Evolutionary conservation across 2,329 filamentous ascomycete genomes (phyloP).

Genomic region (Teratosphaeriaceae sp.): DNA sequence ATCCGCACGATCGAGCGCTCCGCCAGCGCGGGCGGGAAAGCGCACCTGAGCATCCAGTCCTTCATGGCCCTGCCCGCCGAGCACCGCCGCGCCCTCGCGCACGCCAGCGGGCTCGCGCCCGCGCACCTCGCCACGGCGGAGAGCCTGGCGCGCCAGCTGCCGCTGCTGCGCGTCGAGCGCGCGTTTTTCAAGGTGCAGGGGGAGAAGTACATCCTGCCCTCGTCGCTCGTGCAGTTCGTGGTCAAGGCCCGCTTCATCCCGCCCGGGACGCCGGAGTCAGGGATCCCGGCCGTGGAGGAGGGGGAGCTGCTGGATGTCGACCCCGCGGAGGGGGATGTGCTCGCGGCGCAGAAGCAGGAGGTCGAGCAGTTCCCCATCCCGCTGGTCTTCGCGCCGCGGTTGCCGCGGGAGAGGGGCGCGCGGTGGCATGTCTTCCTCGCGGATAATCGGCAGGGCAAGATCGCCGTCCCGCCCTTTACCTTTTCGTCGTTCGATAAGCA

Average conservation of each 20-base stretch:
- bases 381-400: slow-evolving; percentile 85
- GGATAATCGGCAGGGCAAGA: slow-evolving; percentile 89
- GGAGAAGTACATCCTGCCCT: slow-evolving; percentile 86
- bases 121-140: slow-evolving; percentile 71
- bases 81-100: slow-evolving; percentile 66
- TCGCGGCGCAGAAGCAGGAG: slow-evolving; percentile 63
- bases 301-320: slow-evolving; percentile 85
- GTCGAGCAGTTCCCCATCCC: slow-evolving; percentile 68
- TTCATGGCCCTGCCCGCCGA: slow-evolving; percentile 81
- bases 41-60: slow-evolving; percentile 70
- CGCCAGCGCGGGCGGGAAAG: slow-evolving; percentile 47
- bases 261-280: slow-evolving; percentile 54
- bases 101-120: slow-evolving; percentile 63
- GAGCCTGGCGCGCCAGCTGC: slow-evolving; percentile 73
- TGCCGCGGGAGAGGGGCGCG: slow-evolving; percentile 80
- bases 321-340: slow-evolving; percentile 80
- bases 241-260: slow-evolving; percentile 93
- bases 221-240: slow-evolving; percentile 86
- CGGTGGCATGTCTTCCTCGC: slow-evolving; percentile 93
- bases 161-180: slow-evolving; percentile 76
- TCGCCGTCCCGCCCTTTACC: slow-evolving; percentile 94
- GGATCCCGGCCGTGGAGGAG: slow-evolving; percentile 48
- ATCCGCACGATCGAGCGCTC: slow-evolving; percentile 60
- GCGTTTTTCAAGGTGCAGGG: slow-evolving; percentile 98
- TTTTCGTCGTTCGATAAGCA: slow-evolving; percentile 90